phyloP scores from a whole-genome alignment of 2,329 filamentous ascomycete species.

The Stagonosporopsis vannaccii region DNA sequence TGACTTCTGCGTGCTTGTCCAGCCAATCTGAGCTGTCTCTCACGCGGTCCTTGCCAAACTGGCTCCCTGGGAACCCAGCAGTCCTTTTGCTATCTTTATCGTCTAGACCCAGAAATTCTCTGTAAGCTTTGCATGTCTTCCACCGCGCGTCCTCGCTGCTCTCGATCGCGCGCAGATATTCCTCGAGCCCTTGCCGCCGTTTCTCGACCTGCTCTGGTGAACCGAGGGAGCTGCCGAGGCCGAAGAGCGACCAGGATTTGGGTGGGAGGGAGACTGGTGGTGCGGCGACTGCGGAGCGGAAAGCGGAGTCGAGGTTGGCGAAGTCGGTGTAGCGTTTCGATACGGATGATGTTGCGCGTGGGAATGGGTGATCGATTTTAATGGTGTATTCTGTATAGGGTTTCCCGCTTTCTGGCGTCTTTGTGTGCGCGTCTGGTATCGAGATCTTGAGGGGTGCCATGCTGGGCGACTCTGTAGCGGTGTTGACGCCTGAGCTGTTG shows the following conservation, averaged over 20 bases:
- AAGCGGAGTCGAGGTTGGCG: constrained; percentile 67
- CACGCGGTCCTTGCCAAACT: constrained; percentile 54
- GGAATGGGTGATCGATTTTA: constrained; percentile 76
- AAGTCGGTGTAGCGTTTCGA: constrained; percentile 88
- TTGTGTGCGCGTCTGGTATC: constrained; percentile 58
- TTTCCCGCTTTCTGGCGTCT: constrained; percentile 61
- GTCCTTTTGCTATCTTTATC: constrained; percentile 30
- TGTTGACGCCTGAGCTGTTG: neutral
- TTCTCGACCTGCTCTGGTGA: constrained; percentile 74
- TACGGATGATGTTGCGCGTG: constrained; percentile 76
- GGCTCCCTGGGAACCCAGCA: constrained; percentile 40
- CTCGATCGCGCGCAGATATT: constrained; percentile 75
- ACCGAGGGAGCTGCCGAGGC: constrained; percentile 65
- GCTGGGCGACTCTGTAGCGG: neutral
- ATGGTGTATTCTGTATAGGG: constrained; percentile 82
- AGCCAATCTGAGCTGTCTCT: constrained; percentile 69
- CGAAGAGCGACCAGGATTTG: constrained; percentile 71
- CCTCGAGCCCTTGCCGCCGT: constrained; percentile 72
- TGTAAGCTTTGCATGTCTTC: constrained; percentile 76
- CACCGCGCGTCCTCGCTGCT: constrained; percentile 76
- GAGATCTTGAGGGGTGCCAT: constrained; percentile 58
- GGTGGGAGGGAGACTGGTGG: constrained; percentile 73
- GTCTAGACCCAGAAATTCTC: constrained; percentile 72
- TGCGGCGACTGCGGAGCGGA: constrained; percentile 67
- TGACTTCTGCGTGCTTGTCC: constrained; percentile 77